Conservation (phyloP, 169 alveolate species). For the Cryptosporidium viatorum region DNA sequence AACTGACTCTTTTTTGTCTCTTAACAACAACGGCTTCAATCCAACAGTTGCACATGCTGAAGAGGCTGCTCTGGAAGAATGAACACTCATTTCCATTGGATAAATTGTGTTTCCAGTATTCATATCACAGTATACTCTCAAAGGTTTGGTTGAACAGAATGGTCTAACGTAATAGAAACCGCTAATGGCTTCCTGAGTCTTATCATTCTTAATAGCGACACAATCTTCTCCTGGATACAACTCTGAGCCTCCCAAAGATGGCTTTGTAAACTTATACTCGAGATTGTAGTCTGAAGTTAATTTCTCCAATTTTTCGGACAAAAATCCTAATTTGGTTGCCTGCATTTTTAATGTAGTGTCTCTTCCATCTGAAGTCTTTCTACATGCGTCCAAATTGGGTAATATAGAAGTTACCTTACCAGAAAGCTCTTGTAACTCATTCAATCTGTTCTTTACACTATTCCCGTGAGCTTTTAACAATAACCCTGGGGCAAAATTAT, state of each 20-base stretch:
- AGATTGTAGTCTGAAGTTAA: slow-evolving; percentile 35
- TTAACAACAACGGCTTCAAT: slow-evolving; percentile 41
- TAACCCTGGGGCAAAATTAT: slow-evolving; percentile 62
- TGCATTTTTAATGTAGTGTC: slow-evolving; percentile 52
- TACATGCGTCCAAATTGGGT: slow-evolving; percentile 66
- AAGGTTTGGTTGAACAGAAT: slow-evolving; percentile 66
- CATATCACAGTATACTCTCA: slow-evolving; percentile 72
- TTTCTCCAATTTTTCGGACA: slow-evolving; percentile 56
- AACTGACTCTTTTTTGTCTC: slow-evolving; percentile 69
- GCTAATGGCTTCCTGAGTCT: slow-evolving; percentile 22
- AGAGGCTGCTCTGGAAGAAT: slow-evolving; percentile 62
- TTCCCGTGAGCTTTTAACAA: slow-evolving; percentile 53
- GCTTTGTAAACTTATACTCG: slow-evolving; percentile 65
- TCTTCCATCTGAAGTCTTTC: slow-evolving; percentile 62
- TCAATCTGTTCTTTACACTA: slow-evolving; percentile 36
- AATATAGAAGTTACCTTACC: slow-evolving; percentile 47
- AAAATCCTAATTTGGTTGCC: slow-evolving; percentile 60
- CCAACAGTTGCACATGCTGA: slow-evolving; percentile 68
- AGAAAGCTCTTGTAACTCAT: slow-evolving; percentile 57
- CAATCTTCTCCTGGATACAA: slow-evolving; percentile 69
- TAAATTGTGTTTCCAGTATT: slow-evolving; percentile 71
- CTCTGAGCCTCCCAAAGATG: slow-evolving; percentile 52
- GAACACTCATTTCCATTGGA: slow-evolving; percentile 49
- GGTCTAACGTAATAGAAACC: slow-evolving; percentile 71
- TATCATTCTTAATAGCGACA: slow-evolving; percentile 62